Percentiles rank a stretch among this genome's conserved stretches.
phyloP scores from a whole-genome alignment of 2,329 filamentous ascomycete genomes.

The Capronia coronata region DNA sequence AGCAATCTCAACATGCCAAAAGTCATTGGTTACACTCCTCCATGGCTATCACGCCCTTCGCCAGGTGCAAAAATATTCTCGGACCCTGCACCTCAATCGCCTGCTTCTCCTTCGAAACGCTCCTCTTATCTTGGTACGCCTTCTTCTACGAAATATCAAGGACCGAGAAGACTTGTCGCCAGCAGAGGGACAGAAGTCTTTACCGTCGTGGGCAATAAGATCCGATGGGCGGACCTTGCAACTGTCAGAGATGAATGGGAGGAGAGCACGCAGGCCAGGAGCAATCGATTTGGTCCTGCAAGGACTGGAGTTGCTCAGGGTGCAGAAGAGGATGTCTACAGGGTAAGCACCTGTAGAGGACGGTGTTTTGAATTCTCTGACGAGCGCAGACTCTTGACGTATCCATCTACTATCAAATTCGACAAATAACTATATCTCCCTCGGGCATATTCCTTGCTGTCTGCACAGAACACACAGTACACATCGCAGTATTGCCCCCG shows the following conservation, averaged over 20 bases:
- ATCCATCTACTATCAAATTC: conserved; percentile 72
- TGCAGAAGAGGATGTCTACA: conserved; percentile 33
- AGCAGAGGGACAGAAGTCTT: conserved; percentile 81
- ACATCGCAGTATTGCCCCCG: conserved; percentile 80
- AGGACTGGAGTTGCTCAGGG: not conserved
- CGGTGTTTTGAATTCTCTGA: conserved; percentile 23
- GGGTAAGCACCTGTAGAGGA: conserved; percentile 37
- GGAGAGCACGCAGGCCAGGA: conserved; percentile 30
- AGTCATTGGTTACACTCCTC: conserved; percentile 75
- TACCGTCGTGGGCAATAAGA: conserved; percentile 77
- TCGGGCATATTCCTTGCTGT: conserved; percentile 72
- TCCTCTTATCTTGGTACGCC: conserved; percentile 32
- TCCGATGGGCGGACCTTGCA: conserved; percentile 82
- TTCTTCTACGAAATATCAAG: conserved; percentile 31
- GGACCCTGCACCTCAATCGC: conserved; percentile 43
- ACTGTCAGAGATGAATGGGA: conserved; percentile 63
- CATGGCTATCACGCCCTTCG: conserved; percentile 74
- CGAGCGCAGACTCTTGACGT: conserved; percentile 56
- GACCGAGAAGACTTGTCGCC: conserved; percentile 60
- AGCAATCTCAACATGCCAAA: conserved; percentile 61
- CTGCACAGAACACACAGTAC: conserved; percentile 77
- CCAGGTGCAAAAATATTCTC: conserved; percentile 73
- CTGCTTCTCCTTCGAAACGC: conserved; percentile 33
- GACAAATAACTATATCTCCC: conserved; percentile 78
- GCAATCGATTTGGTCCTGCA: conserved; percentile 12